A percentile compares a stretch with the other conserved stretches of the same genome.
phyloP scores from a whole-genome alignment of 176 grass and related monocot genomes.

The Oryza australiensis region DNA sequence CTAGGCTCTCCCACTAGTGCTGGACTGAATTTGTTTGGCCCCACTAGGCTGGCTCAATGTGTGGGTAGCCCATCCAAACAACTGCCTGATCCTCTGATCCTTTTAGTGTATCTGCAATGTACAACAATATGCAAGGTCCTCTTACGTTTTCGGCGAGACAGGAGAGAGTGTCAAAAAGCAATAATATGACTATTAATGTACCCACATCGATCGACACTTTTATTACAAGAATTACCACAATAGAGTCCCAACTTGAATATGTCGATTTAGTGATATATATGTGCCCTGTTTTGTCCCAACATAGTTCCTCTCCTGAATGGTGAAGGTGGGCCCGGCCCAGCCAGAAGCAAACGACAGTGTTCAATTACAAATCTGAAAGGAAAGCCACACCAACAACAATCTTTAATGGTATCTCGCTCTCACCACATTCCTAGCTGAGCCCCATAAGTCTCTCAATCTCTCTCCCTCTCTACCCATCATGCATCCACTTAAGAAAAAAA shows the following conservation, averaged over 20 bases:
- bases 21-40: too few relatives aligned
- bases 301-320: neutral
- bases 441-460: neutral
- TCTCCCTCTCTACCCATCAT: neutral
- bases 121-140: too few relatives aligned
- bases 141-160: too few relatives aligned
- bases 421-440: slow-evolving; percentile 11
- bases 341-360: neutral
- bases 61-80: too few relatives aligned
- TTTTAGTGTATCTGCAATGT: too few relatives aligned
- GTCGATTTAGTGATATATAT: neutral
- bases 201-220: too few relatives aligned
- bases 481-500: neutral
- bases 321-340: neutral
- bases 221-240: too few relatives aligned
- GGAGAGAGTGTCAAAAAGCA: too few relatives aligned
- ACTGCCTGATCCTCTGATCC: too few relatives aligned
- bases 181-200: too few relatives aligned
- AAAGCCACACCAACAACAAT: slow-evolving; percentile 4
- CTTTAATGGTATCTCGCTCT: slow-evolving; percentile 27
- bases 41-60: too few relatives aligned
- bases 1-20: too few relatives aligned
- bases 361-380: slow-evolving; percentile 21
- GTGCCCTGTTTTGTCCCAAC: neutral
- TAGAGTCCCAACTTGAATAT: neutral